These are phyloP conservation scores for Hapsidospora chrysogenum DNA, from an alignment of 495 filamentous ascomycete genomes.

Conservation along the genomic window DNA sequence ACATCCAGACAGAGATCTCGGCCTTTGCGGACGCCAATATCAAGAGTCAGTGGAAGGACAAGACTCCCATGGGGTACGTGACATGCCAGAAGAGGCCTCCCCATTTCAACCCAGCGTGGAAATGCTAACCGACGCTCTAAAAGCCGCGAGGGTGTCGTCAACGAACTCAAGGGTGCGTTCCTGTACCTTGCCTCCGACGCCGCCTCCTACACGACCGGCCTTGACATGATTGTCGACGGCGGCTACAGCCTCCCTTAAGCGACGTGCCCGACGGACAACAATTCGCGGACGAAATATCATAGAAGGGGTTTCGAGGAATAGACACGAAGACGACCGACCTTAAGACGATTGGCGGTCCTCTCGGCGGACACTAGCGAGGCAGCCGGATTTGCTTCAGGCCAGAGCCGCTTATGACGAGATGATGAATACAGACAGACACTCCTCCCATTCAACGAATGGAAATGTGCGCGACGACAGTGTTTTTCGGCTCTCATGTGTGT, in stretches of 20 bases:
- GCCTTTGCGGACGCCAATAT: slow-evolving; percentile 51
- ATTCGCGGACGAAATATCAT: no score
- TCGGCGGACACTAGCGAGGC: no score
- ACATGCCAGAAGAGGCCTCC: neutral
- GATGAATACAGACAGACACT: no score
- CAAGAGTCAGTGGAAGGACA: slow-evolving; percentile 60
- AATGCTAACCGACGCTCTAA: slow-evolving; percentile 5
- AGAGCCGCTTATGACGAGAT: no score
- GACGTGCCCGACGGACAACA: no score
- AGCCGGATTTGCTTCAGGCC: no score
- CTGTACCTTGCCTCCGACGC: slow-evolving; percentile 80
- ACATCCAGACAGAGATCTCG: slow-evolving; percentile 74
- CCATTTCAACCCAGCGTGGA: neutral
- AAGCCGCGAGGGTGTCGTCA: slow-evolving; percentile 50
- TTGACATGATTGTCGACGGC: slow-evolving; percentile 64
- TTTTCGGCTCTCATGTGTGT: no score
- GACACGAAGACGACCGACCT: no score
- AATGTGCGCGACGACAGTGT: no score
- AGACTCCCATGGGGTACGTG: slow-evolving; percentile 66
- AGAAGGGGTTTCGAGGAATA: no score
- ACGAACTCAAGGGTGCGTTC: slow-evolving; percentile 78
- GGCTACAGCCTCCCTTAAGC: slow-evolving; percentile 29
- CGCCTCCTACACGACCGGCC: slow-evolving; percentile 68
- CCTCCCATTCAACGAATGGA: no score
- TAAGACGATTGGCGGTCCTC: no score